Evolutionary conservation across 192 early-diverging fungal genomes (phyloP).

Genomic region (Obelidium mucronatum): DNA sequence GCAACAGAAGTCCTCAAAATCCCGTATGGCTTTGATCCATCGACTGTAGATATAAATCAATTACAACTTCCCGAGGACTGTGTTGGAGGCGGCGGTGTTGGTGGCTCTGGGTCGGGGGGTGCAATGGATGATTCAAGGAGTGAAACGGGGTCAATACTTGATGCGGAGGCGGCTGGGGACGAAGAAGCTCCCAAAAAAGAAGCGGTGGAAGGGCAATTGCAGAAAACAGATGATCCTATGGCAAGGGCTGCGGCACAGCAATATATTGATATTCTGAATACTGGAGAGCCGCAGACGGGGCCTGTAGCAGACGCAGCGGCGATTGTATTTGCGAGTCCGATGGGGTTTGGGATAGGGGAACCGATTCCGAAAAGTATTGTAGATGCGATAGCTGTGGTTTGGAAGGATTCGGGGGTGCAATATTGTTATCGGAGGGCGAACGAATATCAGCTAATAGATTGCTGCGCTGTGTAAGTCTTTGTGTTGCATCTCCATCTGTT

Average conservation of each 20-base stretch:
- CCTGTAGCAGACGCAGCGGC: constrained; percentile 30
- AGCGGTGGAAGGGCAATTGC: constrained; percentile 24
- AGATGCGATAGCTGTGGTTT: constrained; percentile 40
- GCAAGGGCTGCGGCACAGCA: constrained; percentile 9
- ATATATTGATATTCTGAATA: background rate
- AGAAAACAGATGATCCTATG: constrained; percentile 23
- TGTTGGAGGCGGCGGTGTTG: background rate
- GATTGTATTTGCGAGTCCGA: constrained; percentile 21
- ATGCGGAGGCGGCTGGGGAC: background rate
- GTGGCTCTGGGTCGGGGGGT: background rate
- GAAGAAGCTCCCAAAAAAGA: constrained; percentile 20
- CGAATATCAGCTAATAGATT: constrained; percentile 56
- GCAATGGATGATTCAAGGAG: background rate
- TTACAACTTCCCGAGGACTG: background rate
- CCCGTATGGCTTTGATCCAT: constrained; percentile 29
- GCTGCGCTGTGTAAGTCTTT: constrained; percentile 46
- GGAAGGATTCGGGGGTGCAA: constrained; percentile 53
- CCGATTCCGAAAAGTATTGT: constrained; percentile 30
- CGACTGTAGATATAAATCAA: background rate
- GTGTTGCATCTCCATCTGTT: background rate
- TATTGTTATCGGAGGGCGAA: constrained; percentile 41
- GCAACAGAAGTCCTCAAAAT: constrained; percentile 46
- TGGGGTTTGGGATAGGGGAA: constrained; percentile 48
- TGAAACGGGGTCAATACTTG: background rate
- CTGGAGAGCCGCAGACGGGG: background rate